Conservation (phyloP, 768 basidiomycete species). For the Termitomyces sp. region DNA sequence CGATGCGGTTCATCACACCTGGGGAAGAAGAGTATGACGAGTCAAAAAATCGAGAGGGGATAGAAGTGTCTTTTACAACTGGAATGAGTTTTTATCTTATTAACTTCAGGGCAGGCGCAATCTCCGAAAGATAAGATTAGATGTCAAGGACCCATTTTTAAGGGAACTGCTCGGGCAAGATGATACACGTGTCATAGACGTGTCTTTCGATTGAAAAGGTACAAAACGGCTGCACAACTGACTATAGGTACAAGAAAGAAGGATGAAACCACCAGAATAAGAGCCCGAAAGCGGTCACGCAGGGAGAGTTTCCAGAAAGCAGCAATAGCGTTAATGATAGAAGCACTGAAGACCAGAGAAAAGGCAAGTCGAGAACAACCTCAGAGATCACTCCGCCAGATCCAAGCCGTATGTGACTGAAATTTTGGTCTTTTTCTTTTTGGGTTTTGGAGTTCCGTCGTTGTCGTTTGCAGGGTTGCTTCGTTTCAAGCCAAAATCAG, state of each 20-base stretch:
- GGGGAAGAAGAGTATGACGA: conserved; percentile 32
- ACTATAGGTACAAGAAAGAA: background rate
- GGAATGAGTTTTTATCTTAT: conserved; percentile 5
- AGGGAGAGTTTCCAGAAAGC: background rate
- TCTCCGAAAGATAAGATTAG: conserved; percentile 5
- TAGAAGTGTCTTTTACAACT: conserved; percentile 4
- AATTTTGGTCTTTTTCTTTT: conserved; percentile 71
- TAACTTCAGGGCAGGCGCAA: conserved; percentile 21
- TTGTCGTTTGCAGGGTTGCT: conserved; percentile 23
- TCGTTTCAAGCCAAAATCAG: conserved; percentile 27
- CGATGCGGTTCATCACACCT: conserved; percentile 39
- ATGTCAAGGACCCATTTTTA: background rate
- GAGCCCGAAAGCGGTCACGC: background rate
- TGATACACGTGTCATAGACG: background rate
- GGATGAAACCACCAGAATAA: background rate
- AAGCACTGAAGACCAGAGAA: background rate
- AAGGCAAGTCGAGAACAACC: background rate
- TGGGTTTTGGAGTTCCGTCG: conserved; percentile 24
- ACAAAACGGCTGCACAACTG: background rate
- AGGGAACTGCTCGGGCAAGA: no score
- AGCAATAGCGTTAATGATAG: background rate
- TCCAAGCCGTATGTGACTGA: conserved; percentile 69
- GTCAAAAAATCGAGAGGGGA: conserved; percentile 42
- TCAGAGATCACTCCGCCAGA: conserved; percentile 58
- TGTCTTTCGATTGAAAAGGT: background rate